Evolutionary conservation across 2,329 filamentous ascomycete genomes (phyloP).

Genomic region (Blastomyces emzantsi): DNA sequence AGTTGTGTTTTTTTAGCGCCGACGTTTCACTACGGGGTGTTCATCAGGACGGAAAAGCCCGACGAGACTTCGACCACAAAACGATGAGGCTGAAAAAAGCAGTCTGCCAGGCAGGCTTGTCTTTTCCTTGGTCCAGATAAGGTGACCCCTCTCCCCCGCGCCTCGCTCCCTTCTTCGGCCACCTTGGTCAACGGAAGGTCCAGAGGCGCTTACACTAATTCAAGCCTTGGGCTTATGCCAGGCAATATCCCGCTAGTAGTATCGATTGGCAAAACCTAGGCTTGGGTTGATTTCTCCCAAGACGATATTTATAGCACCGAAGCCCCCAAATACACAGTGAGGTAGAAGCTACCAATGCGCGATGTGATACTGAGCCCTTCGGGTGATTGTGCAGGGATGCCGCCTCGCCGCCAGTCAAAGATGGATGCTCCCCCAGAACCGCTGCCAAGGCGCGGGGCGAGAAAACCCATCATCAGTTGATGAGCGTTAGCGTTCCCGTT

Average conservation of each 20-base stretch:
- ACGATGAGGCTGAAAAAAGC: neutral
- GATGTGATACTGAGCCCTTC: neutral
- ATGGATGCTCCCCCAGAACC: too few relatives aligned
- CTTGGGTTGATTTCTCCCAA: neutral
- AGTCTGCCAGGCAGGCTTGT: neutral
- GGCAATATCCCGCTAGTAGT: neutral
- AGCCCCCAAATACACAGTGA: neutral
- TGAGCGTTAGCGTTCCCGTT: neutral
- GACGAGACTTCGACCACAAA: neutral
- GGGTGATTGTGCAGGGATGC: too few relatives aligned
- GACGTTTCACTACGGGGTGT: neutral
- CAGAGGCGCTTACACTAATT: neutral
- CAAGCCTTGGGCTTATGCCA: neutral
- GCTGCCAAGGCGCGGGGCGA: neutral
- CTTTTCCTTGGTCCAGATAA: neutral
- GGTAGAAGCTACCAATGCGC: neutral
- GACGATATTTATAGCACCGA: neutral
- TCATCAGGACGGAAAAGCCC: neutral
- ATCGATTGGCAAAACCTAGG: too few relatives aligned
- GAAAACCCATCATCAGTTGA: neutral
- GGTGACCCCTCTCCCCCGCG: neutral
- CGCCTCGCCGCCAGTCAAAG: too few relatives aligned
- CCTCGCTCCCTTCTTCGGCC: neutral
- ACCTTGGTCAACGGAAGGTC: neutral
- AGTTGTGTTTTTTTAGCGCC: neutral